Evolutionary conservation across 441 rosid genomes (phyloP), one percentile per base, ranked within the genome.

Genomic region (Erysimum cheiri): DNA sequence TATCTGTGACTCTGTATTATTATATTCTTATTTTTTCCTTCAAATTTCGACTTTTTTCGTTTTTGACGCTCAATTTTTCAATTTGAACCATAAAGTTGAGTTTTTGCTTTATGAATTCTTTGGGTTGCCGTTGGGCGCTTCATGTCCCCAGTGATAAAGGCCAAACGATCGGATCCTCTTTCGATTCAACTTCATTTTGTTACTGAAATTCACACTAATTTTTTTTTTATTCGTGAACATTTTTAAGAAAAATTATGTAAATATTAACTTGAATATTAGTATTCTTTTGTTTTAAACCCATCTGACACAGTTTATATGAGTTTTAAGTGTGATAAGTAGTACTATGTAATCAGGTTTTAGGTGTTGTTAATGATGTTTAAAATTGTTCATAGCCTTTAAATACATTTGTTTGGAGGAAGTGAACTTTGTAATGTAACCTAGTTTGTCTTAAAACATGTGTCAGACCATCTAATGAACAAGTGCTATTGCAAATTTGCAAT

Each of bases 31-130:
- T 64, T 33, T 15, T 54, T 47, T 12, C 67, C 40, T 39, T 3
- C 4, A 55, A 55, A 15, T 2, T 58, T 66, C 61, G 6, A 19
- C 6, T 22, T 33, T 19, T 3, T 6, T 40, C 1, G 8, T 2
- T 4, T 32, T 49, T 9, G 3, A 22, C 31, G 43, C 65, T 50
- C 47, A 3, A 10, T 55, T 2, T 43, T 65, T 60, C 46, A 14
- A 41, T 37, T 59, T 24, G 55, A 73, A 73, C 48, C 31, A 28
- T 47, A 64, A 72, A 64, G 76, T 31, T 39, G 55, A 1, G n/a
- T n/a, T 41, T 59, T 55, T 28, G 13, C 46, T n/a, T 9, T 37
- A 15, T 53, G 2, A 15, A 28, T n/a, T 8, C 12, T 5, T 58
- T 46, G 12, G 56, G 64, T 8, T 8, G 26, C 57, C 73, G 40